Base-by-base conservation (phyloP, 345 rosid genomes). In the Pistacia integerrima region DNA sequence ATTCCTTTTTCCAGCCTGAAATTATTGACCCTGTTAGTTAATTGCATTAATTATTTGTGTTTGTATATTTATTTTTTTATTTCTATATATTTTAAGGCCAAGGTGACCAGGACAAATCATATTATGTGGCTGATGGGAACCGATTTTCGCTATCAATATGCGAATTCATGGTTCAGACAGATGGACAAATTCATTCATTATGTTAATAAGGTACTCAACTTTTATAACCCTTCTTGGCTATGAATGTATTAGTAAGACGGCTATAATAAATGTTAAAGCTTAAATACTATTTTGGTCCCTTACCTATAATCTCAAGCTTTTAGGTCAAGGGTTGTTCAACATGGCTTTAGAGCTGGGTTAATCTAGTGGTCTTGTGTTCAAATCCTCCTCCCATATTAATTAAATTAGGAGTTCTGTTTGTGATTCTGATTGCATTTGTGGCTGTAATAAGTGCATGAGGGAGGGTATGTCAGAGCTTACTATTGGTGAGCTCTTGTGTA, bases 111-210 rank as follows among this genome's bases (percentile, higher is more conserved):
- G 82, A 89, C 95, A n/a, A n/a, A 90, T 84, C 98, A 94, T 84
- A 84, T 91, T 72, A 94, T 94, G n/a, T 94, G 97, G 97, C 35
- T 81, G 66, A 94, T 93, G 98, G 98, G 98, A 79, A 91, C 98
- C 44, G 98, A 94, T 83, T 94, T 94, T 76, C 92, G 97, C 61
- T 94, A 94, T 83, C 98, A n/a, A 76, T 94, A 93, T 79, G 98
- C 98, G 68, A 79, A 86, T 80, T 91, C 98, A 64, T 94, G 98
- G 98, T 94, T 89, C 81, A 86, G 95, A 86, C 98, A 94, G 84
- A 94, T 93, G 85, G 98, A 94, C 88, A 94, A 94, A 86, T 93
- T 93, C 83, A 91, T 94, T 80, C 98, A 93, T 84, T 94, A 94
- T 85, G 95, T 94, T 68, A 94, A 93, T 77, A 72, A 84, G 97